Evolutionary conservation across 495 filamentous ascomycete genomes (phyloP).

Genomic region (Penicillium lividum): DNA sequence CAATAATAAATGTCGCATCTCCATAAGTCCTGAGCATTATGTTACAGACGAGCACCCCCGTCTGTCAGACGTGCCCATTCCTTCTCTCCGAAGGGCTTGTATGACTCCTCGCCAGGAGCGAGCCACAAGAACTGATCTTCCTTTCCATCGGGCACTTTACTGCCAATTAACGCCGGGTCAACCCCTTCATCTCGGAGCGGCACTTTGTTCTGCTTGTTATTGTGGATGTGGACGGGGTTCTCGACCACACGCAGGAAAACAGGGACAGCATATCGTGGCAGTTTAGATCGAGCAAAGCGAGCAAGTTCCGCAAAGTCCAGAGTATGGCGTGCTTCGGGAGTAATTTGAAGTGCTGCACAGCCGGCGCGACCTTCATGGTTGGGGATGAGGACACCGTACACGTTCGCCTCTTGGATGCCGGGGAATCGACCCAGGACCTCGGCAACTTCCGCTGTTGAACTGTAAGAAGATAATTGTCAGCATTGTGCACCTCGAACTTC

Average conservation of each 20-base stretch:
- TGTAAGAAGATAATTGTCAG: slow-evolving; percentile 1
- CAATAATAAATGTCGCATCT: not conserved
- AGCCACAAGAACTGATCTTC: slow-evolving; percentile 58
- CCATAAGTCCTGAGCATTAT: not conserved
- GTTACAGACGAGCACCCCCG: slow-evolving; percentile 53
- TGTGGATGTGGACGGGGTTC: slow-evolving; percentile 66
- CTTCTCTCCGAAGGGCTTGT: slow-evolving; percentile 56
- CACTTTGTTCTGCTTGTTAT: slow-evolving; percentile 84
- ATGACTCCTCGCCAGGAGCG: slow-evolving; percentile 49
- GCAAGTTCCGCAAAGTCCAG: slow-evolving; percentile 59
- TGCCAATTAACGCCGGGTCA: slow-evolving; percentile 52
- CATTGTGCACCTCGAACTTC: too few relatives aligned
- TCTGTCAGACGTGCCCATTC: slow-evolving; percentile 58
- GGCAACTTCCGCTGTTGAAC: slow-evolving; percentile 70
- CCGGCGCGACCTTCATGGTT: slow-evolving; percentile 72
- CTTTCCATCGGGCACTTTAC: slow-evolving; percentile 51
- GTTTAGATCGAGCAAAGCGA: slow-evolving; percentile 50
- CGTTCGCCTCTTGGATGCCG: slow-evolving; percentile 71
- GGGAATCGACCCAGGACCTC: slow-evolving; percentile 66
- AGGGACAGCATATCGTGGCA: slow-evolving; percentile 77
- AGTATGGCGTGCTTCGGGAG: slow-evolving; percentile 32
- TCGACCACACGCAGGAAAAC: slow-evolving; percentile 68
- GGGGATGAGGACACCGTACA: slow-evolving; percentile 74
- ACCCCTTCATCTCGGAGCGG: slow-evolving; percentile 71
- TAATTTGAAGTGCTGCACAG: slow-evolving; percentile 58